Evolutionary conservation across 2,329 filamentous ascomycete genomes (phyloP).

Genomic region (Paraphoma chrysanthemicola): DNA sequence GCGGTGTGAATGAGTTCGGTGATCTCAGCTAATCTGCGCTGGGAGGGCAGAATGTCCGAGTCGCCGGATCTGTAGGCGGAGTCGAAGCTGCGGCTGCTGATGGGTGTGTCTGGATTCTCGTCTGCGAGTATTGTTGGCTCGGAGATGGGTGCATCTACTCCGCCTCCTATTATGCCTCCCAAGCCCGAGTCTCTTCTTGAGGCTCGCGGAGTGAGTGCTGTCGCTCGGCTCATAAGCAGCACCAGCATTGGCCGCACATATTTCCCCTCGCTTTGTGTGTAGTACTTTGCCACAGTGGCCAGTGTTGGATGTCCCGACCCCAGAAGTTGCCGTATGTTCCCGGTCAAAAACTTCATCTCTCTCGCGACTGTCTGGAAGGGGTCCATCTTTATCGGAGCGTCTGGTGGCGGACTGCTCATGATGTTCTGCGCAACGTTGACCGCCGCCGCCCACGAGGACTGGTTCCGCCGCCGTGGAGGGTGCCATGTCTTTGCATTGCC

Average conservation of each 20-base stretch:
- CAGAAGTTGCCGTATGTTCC: constrained; percentile 90
- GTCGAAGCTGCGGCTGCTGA: constrained; percentile 60
- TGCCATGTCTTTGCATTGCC: constrained; percentile 41
- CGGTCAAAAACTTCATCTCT: constrained; percentile 94
- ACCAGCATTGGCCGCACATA: constrained; percentile 94
- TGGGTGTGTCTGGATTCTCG: constrained; percentile 68
- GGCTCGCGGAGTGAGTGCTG: constrained; percentile 75
- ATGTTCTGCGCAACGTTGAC: constrained; percentile 72
- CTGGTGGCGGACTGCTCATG: constrained; percentile 67
- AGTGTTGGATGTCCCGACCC: constrained; percentile 94
- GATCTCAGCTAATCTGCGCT: constrained; percentile 92
- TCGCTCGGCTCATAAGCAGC: constrained; percentile 94
- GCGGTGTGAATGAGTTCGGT: constrained; percentile 97
- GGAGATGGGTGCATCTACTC: constrained; percentile 67
- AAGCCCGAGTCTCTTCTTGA: constrained; percentile 16
- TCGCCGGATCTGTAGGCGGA: constrained; percentile 55
- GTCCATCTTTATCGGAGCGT: constrained; percentile 77
- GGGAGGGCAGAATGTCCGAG: constrained; percentile 84
- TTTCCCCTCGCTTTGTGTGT: constrained; percentile 95
- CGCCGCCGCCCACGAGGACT: constrained; percentile 78
- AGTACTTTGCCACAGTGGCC: constrained; percentile 96
- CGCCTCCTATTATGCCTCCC: constrained; percentile 25
- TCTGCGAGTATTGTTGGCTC: constrained; percentile 73
- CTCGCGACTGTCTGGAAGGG: constrained; percentile 90
- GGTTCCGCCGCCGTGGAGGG: constrained; percentile 53